phyloP scores from a whole-genome alignment of 768 basidiomycete species.

The Lactarius tabidus region DNA sequence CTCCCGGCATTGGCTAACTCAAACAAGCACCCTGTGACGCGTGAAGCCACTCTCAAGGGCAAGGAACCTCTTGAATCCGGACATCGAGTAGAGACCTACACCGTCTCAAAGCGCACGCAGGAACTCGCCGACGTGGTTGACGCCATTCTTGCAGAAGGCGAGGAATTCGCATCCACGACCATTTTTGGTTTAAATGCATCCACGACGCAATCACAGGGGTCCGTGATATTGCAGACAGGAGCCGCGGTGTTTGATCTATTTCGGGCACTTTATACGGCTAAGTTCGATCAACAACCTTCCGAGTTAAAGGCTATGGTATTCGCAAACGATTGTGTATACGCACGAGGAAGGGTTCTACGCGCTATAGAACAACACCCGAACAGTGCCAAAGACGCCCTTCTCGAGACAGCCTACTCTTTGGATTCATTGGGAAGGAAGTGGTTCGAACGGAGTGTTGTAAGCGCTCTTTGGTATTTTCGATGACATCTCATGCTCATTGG shows the following conservation, averaged over 20 bases:
- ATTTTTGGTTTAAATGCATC: slow-evolving; percentile 29
- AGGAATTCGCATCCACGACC: slow-evolving; percentile 56
- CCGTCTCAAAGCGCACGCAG: slow-evolving; percentile 14
- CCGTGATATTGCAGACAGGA: slow-evolving; percentile 55
- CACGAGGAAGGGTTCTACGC: slow-evolving; percentile 34
- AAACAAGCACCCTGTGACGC: not conserved
- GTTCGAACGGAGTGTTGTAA: slow-evolving; percentile 67
- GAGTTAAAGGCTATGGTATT: slow-evolving; percentile 77
- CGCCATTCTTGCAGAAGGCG: slow-evolving; percentile 27
- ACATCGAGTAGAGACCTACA: slow-evolving; percentile 15
- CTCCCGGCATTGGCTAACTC: slow-evolving; percentile 29
- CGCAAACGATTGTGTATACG: slow-evolving; percentile 77
- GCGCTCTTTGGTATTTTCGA: slow-evolving; percentile 30
- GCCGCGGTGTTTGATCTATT: slow-evolving; percentile 71
- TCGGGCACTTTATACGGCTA: slow-evolving; percentile 72
- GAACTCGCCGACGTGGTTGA: slow-evolving; percentile 23
- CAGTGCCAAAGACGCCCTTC: slow-evolving; percentile 43
- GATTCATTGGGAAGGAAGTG: slow-evolving; percentile 59
- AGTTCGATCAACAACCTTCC: slow-evolving; percentile 45
- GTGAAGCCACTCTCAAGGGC: not conserved
- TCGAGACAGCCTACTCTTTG: slow-evolving; percentile 49
- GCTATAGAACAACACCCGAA: slow-evolving; percentile 30
- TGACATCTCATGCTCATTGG: not conserved
- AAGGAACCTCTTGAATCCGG: slow-evolving; percentile 11
- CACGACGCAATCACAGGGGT: slow-evolving; percentile 37